These are phyloP conservation scores for Cladosporium sp. DNA, from an alignment of 2,329 filamentous ascomycete genomes.

Conservation along the genomic window DNA sequence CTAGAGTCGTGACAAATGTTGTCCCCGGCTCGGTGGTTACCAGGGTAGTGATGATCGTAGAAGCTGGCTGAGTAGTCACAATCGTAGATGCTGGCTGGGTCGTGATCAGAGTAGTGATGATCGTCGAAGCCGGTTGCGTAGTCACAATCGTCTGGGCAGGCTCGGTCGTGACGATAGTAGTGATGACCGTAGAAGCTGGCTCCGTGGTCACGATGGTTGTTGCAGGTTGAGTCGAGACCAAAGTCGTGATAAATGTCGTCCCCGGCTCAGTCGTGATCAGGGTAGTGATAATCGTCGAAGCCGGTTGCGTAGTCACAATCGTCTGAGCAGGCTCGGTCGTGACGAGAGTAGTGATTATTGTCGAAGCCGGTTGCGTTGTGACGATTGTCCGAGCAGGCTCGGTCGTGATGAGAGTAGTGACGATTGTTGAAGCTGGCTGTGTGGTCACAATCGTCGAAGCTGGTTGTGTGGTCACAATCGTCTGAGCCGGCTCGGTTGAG, in stretches of 20 bases:
- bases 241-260: conserved; percentile 1
- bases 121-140: not conserved
- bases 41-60: not conserved
- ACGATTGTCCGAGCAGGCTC: not conserved
- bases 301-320: not conserved
- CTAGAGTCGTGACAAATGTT: not conserved
- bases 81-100: not conserved
- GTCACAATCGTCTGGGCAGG: not conserved
- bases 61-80: not conserved
- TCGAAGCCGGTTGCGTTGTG: not conserved
- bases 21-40: not conserved
- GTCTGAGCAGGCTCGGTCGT: not conserved
- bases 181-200: not conserved
- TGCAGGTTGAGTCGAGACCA: not conserved
- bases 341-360: not conserved
- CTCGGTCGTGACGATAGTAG: not conserved
- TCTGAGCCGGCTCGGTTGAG: not conserved
- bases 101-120: not conserved
- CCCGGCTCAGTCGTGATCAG: not conserved
- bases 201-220: not conserved
- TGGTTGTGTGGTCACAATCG: not conserved
- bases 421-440: not conserved
- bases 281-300: not conserved
- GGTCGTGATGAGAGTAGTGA: not conserved
- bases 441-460: not conserved